Evolutionary conservation across 2,329 filamentous ascomycete species (phyloP).

Genomic region (Neofusicoccum sp.): DNA sequence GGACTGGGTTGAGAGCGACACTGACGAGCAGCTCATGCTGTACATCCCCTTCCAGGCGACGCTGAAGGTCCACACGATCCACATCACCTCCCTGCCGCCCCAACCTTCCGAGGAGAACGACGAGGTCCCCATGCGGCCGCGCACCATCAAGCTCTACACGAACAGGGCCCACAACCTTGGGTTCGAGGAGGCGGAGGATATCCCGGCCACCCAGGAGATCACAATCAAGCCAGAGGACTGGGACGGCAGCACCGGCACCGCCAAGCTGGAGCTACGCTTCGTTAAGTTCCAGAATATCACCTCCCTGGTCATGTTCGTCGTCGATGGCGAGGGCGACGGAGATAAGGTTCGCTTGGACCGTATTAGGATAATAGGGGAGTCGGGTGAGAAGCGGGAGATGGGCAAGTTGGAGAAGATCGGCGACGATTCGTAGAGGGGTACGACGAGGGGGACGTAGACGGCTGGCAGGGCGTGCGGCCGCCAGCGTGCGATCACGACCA

Average conservation of each 20-base stretch:
- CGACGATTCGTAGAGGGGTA: conserved; percentile 54
- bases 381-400: conserved; percentile 88
- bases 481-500: neutral
- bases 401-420: conserved; percentile 95
- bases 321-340: conserved; percentile 75
- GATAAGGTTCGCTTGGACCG: conserved; percentile 86
- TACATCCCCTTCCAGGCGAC: conserved; percentile 87
- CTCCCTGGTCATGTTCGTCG: conserved; percentile 84
- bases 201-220: conserved; percentile 77
- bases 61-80: conserved; percentile 82
- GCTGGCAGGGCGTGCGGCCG: neutral
- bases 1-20: conserved; percentile 96
- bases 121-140: conserved; percentile 77
- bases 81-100: conserved; percentile 81
- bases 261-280: conserved; percentile 69
- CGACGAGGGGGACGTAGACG: neutral
- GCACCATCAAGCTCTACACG: conserved; percentile 80
- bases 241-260: conserved; percentile 57
- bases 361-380: conserved; percentile 80
- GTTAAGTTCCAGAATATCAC: conserved; percentile 97
- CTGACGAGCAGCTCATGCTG: conserved; percentile 94
- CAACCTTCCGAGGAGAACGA: conserved; percentile 63
- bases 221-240: conserved; percentile 76
- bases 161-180: conserved; percentile 90
- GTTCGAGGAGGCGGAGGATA: conserved; percentile 92